Evolutionary conservation across 2,329 filamentous ascomycete genomes (phyloP), one percentile per base, ranked within the genome.

Genomic region (Dothistroma pini): DNA sequence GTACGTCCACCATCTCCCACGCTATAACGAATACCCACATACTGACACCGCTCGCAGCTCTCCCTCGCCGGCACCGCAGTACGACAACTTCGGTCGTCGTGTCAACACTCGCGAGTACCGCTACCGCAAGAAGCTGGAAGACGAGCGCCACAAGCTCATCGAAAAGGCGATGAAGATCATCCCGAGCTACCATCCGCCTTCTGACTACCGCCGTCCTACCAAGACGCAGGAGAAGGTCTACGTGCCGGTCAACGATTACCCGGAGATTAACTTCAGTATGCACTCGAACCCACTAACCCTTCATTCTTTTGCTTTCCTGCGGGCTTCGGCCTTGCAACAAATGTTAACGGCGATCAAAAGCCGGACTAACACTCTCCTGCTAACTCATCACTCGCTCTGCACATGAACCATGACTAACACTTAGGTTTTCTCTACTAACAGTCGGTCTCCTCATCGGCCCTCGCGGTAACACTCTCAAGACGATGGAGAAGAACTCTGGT

Each of bases 181-280:
- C 78, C 93, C 95, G 81, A 97, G 97, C 86, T 99, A 99, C 78
- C 92, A 97, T 76, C 95, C 95, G 73, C 95, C 95, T 62, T 91
- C 93, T 84, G 95, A 99, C 78, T 99, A 99, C 79, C 91, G 95
- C 78, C 91, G 95, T 73, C 95, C 95, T 65, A 97, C 93, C 77
- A 99, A 99, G 89, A 99, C 95, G 76, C 95, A 99, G 81, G 95
- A 99, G 85, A 99, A 99, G 85, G 96, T 99, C 89, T 99, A 99
- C 78, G 95, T 99, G 78, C 95, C 95, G 77, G 95, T 99, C 83
- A 99, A 99, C 86, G 95, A 99, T 80, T 99, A 99, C 79, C 95
- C 95, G 84, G 95, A 99, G 80, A 97, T 99, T 88, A 99, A 99
- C 89, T 99, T 99, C 91, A 99, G 95, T 99, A 97, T 93, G 93